These are phyloP conservation scores for Diaporthe vaccinii DNA, from an alignment of 2,329 filamentous ascomycete species.

Conservation along the genomic window DNA sequence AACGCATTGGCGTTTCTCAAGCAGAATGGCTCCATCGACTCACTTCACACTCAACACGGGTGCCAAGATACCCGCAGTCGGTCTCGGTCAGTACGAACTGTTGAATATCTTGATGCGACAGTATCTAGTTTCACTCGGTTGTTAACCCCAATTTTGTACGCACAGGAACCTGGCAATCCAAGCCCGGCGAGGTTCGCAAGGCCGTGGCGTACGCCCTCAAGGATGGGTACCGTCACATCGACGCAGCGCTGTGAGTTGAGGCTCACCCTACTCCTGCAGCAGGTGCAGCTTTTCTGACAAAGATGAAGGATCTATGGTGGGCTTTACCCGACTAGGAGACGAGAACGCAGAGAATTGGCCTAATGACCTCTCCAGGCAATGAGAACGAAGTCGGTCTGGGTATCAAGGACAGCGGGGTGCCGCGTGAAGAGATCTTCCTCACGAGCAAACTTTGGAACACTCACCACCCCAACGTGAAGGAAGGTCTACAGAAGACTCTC, in stretches of 20 bases:
- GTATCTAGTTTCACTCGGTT: neutral
- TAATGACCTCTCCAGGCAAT: slow-evolving; percentile 52
- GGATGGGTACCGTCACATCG: slow-evolving; percentile 69
- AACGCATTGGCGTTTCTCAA: neutral
- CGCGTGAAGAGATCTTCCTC: slow-evolving; percentile 62
- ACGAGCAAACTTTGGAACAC: slow-evolving; percentile 76
- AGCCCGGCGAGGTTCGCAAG: slow-evolving; percentile 67
- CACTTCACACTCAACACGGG: slow-evolving; percentile 61
- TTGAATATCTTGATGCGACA: slow-evolving; percentile 39
- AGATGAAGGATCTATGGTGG: slow-evolving; percentile 28
- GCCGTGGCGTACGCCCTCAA: slow-evolving; percentile 69
- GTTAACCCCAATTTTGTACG: neutral
- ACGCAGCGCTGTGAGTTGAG: slow-evolving; percentile 53
- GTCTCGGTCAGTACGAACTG: slow-evolving; percentile 57
- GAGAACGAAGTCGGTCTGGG: slow-evolving; percentile 64
- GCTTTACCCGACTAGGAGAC: slow-evolving; percentile 9
- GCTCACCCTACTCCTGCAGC: neutral
- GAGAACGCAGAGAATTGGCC: slow-evolving; percentile 45
- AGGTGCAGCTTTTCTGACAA: neutral
- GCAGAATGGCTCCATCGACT: slow-evolving; percentile 8
- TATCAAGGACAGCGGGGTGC: slow-evolving; percentile 59
- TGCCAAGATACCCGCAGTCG: slow-evolving; percentile 69
- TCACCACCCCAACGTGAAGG: slow-evolving; percentile 64
- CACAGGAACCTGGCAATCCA: slow-evolving; percentile 70
- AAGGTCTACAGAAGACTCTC: slow-evolving; percentile 59